These are phyloP conservation scores for Xanthoparmelia taractica DNA, from an alignment of 495 filamentous ascomycete genomes.

Conservation along the genomic window DNA sequence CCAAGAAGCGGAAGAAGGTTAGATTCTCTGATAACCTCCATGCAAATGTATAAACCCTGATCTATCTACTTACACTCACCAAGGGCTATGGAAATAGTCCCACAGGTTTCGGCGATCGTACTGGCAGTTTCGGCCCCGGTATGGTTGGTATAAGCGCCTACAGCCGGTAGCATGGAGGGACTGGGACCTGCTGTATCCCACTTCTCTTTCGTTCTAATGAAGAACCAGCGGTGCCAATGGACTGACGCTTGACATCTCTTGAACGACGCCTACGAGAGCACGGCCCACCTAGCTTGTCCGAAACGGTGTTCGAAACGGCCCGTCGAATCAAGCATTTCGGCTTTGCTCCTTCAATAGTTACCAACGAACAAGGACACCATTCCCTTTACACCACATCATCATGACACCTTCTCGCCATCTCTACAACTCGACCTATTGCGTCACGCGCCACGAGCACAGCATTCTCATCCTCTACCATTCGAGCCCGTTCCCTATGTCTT, in stretches of 20 bases:
- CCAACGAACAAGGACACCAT: background rate
- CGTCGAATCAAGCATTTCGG: background rate
- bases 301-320: no score
- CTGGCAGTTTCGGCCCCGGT: slow-evolving; percentile 8
- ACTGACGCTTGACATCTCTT: background rate
- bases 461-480: background rate
- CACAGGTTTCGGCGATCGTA: slow-evolving; percentile 15
- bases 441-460: background rate
- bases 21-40: background rate
- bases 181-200: slow-evolving; percentile 11
- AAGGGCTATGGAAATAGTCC: slow-evolving; percentile 16
- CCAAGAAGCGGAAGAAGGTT: slow-evolving; percentile 44
- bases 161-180: slow-evolving; percentile 9
- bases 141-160: slow-evolving; percentile 14
- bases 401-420: background rate
- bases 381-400: background rate
- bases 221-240: background rate
- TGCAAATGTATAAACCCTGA: background rate
- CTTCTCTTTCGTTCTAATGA: no score
- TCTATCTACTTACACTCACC: slow-evolving; percentile 5
- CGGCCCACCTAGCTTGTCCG: background rate
- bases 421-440: background rate
- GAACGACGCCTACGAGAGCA: no score
- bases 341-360: no score
- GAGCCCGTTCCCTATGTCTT: background rate